phyloP scores from a whole-genome alignment of 1,284 basidiomycete species.

The Cryptococcus sp. region DNA sequence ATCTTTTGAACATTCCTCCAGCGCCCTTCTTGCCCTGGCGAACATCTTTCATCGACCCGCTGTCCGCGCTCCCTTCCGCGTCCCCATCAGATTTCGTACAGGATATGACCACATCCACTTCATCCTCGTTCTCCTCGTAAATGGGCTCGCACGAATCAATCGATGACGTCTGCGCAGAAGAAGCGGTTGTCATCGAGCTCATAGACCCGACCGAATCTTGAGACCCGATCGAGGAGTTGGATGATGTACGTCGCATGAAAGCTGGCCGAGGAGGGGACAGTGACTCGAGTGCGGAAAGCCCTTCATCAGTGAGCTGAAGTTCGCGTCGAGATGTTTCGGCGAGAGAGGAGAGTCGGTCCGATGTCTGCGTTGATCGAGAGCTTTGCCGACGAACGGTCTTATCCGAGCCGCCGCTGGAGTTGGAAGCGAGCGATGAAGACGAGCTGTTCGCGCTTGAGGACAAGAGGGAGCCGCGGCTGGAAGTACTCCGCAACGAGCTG shows the following conservation, averaged over 20 bases:
- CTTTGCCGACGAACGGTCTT: neutral
- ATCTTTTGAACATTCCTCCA: constrained; percentile 33
- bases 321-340: constrained; percentile 31
- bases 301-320: constrained; percentile 29
- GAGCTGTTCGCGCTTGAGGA: constrained; percentile 6
- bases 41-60: constrained; percentile 19
- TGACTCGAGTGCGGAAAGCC: constrained; percentile 20
- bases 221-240: constrained; percentile 19
- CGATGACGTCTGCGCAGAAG: constrained; percentile 20
- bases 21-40: constrained; percentile 20
- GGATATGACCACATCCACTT: constrained; percentile 10
- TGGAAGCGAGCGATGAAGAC: constrained; percentile 9
- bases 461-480: constrained; percentile 7
- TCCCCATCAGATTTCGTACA: constrained; percentile 37
- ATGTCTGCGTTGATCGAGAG: constrained; percentile 10
- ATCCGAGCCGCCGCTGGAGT: neutral
- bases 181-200: constrained; percentile 23
- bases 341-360: constrained; percentile 26
- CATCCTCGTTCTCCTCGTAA: constrained; percentile 16
- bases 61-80: constrained; percentile 29
- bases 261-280: constrained; percentile 33
- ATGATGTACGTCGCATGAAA: constrained; percentile 25
- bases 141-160: constrained; percentile 25
- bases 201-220: constrained; percentile 21
- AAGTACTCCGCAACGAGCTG: constrained; percentile 9